Evolutionary conservation across 768 basidiomycete species (phyloP), one percentile per base, ranked within the genome.

Genomic region (Hypholoma sublateritium): DNA sequence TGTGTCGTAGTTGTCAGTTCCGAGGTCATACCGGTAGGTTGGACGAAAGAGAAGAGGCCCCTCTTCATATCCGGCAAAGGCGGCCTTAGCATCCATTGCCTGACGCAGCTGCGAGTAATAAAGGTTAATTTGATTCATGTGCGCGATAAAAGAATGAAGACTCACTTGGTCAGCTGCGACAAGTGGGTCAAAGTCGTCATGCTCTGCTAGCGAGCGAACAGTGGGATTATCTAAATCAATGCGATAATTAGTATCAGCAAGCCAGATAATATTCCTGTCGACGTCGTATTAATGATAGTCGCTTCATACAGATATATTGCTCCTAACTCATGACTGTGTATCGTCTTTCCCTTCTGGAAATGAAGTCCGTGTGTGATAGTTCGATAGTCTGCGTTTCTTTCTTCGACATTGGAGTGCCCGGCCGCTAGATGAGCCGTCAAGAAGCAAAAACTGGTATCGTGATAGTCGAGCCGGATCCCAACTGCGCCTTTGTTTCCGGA

Each of bases 401-500:
- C 97, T 34, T 89, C 88, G 3, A 93, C 77, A 65, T 96, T 96
- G 5, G 81, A 67, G 66, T 97, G 95, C 6, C 97, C 97, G n/a
- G 97, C 95, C 14, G 97, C 95, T 41, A 98, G 81, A 71, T 98
- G 97, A 3, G 93, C 93, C 8, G 96, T 98, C 59, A 99, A 70
- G 74, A 98, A 95, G 73, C 97, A 99, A 65, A 98, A 89, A 55
- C 84, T 89, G 8, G 95, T 91, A 67, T 95, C 94, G 62, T 91
- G 81, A 65, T 92, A 93, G 25, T 98, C 91, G 50, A 99, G 76
- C 12, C 97, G 88, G 60, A 99, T 93, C 5, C 89, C 95, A 12
- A 96, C 91, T 1, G 94, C 97, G 17, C 97, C 97, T 75, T 99
- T 96, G 75, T 96, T 96, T 25, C 95, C 97, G 0, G 94, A 94